Conservation (phyloP, 371 early-diverging fungal genomes). For the Entomophthora muscae region DNA sequence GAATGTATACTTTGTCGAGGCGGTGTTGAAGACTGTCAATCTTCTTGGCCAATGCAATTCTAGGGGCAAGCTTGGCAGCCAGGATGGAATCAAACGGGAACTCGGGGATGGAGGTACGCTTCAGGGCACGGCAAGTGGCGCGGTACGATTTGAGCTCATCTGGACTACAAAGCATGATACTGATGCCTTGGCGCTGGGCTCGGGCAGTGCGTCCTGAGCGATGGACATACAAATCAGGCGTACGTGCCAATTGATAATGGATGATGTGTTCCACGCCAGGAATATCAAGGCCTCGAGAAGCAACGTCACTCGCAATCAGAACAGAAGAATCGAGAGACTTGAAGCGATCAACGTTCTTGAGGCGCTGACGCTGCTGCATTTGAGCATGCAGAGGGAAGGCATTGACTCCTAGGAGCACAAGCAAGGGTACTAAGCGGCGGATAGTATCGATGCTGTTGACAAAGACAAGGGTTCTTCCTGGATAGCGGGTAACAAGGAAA, state of each 20-base stretch:
- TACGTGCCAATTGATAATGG: conserved; percentile 74
- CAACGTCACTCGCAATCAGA: conserved; percentile 80
- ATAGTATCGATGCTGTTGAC: conserved; percentile 87
- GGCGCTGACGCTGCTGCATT: conserved; percentile 87
- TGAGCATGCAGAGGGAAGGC: conserved; percentile 73
- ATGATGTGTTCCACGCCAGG: conserved; percentile 65
- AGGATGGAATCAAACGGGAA: conserved; percentile 49
- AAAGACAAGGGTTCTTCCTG: conserved; percentile 82
- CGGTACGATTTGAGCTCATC: conserved; percentile 61
- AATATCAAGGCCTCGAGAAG: conserved; percentile 81
- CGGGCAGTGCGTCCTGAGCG: conserved; percentile 82
- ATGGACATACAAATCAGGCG: conserved; percentile 72
- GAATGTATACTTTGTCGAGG: conserved; percentile 30
- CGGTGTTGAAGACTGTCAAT: conserved; percentile 64
- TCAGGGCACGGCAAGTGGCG: conserved; percentile 57
- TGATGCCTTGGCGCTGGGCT: conserved; percentile 66
- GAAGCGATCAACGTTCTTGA: conserved; percentile 80
- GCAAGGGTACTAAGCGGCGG: conserved; percentile 65
- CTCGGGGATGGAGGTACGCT: conserved; percentile 36
- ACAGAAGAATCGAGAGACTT: conserved; percentile 43
- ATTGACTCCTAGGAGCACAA: conserved; percentile 44
- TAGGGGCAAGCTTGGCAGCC: conserved; percentile 38
- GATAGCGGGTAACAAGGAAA: conserved; percentile 67
- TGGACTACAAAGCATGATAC: conserved; percentile 60
- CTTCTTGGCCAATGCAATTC: conserved; percentile 53